These are phyloP conservation scores for Schoenoplectus tabernaemontani DNA, from an alignment of 202 grass and related monocot genomes.

Conservation along the genomic window DNA sequence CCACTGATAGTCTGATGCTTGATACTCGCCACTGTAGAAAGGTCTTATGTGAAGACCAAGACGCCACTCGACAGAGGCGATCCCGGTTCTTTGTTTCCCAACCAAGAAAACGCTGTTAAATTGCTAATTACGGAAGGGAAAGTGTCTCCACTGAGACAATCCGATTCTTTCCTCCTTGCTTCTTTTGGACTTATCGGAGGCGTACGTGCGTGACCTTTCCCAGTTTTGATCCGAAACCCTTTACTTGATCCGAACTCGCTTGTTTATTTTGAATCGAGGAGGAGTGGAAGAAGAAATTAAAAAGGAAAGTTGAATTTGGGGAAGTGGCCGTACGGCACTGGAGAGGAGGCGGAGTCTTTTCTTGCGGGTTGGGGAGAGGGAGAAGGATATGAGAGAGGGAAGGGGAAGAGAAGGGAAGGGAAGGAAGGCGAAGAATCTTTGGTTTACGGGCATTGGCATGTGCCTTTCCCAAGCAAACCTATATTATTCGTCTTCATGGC, in stretches of 20 bases:
- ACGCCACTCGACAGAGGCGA: not conserved
- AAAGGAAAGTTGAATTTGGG: conserved; percentile 1
- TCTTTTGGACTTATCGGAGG: not conserved
- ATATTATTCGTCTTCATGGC: conserved; percentile 16
- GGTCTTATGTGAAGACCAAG: not conserved
- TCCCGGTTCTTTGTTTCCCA: conserved; percentile 6
- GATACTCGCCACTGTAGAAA: not conserved
- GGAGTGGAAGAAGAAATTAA: not conserved
- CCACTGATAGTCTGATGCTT: not conserved
- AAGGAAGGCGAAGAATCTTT: conserved; percentile 20
- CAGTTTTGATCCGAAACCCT: not conserved
- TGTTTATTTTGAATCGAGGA: not conserved
- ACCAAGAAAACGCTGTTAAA: not conserved
- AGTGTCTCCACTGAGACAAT: not conserved
- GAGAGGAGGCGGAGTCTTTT: conserved; percentile 11
- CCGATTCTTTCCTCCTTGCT: conserved; percentile 7
- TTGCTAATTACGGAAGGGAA: not conserved
- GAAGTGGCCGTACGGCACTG: not conserved
- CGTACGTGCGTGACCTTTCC: not conserved
- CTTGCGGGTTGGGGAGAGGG: conserved; percentile 18
- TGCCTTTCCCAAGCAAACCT: conserved; percentile 13
- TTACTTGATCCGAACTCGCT: not conserved
- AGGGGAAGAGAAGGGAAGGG: not conserved
- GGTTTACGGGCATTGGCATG: conserved; percentile 22
- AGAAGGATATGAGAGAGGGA: not conserved